A percentile compares a stretch with the other conserved stretches of the same genome.
Evolutionary conservation across 164 flowering plant species (phyloP).

Genomic region (Vitis rotundifolia): DNA sequence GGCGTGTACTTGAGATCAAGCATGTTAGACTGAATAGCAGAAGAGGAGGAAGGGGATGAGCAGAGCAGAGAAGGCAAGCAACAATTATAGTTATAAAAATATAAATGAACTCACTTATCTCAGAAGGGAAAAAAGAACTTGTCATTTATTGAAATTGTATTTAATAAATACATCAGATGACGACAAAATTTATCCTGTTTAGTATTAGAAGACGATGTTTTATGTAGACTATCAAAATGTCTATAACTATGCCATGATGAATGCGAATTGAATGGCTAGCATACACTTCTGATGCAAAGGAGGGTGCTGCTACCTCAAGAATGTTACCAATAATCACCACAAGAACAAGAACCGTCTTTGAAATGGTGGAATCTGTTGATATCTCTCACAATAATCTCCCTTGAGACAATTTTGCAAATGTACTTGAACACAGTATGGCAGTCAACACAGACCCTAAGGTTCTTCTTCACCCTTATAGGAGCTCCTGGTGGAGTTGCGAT

Average conservation of each 20-base stretch:
- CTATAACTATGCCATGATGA: background rate
- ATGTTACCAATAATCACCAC: conserved; percentile 67
- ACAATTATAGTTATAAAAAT: too few species aligned
- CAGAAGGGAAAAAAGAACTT: too few species aligned
- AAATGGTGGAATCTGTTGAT: conserved; percentile 66
- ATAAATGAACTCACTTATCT: too few species aligned
- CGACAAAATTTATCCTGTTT: too few species aligned
- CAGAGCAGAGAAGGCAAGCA: too few species aligned
- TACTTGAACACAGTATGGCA: conserved; percentile 64
- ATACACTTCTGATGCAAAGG: background rate
- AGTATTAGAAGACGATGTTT: too few species aligned
- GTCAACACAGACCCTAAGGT: conserved; percentile 56
- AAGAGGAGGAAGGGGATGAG: too few species aligned
- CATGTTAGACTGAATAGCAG: too few species aligned
- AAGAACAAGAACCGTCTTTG: conserved; percentile 61
- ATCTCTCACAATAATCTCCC: conserved; percentile 64
- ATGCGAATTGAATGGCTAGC: background rate
- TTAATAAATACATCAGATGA: too few species aligned
- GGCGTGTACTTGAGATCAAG: too few species aligned
- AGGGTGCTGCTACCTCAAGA: background rate
- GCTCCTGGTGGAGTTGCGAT: conserved; percentile 60
- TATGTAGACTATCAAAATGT: too few species aligned
- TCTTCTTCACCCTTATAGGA: conserved; percentile 64
- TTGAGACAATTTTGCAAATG: conserved; percentile 44
- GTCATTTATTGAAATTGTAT: too few species aligned